Conservation (phyloP, 305 asterid genomes). For the Ajuga reptans region DNA sequence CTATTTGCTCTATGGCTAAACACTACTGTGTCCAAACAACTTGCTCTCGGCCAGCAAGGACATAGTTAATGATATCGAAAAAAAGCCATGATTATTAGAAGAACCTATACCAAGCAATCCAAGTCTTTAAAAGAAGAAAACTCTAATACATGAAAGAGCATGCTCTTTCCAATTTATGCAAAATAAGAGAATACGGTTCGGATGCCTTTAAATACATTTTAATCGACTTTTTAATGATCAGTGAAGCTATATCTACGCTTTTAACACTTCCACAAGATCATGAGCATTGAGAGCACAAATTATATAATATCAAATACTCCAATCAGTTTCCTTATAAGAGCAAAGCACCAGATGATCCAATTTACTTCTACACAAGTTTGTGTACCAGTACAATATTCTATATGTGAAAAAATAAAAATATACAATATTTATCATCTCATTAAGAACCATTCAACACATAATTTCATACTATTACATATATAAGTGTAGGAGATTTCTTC, state of each 20-base stretch:
- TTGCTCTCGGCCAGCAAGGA: not conserved
- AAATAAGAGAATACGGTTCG: not conserved
- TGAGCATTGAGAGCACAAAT: not conserved
- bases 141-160: not conserved
- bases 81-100: not conserved
- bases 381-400: not conserved
- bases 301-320: not conserved
- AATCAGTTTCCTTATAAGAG: constrained; percentile 4
- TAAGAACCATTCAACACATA: constrained; percentile 8
- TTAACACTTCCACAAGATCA: constrained; percentile 6
- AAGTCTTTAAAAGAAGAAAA: not conserved
- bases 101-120: not conserved
- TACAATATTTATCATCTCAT: constrained; percentile 10
- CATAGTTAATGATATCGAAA: not conserved
- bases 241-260: not conserved
- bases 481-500: not conserved
- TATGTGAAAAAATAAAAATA: not conserved
- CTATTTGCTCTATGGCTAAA: not conserved
- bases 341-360: not conserved
- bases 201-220: not conserved
- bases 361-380: not conserved
- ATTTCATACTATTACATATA: not conserved
- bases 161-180: not conserved
- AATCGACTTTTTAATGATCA: not conserved
- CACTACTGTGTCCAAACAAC: not conserved